Conservation (phyloP, 257 asterid species). For the Leonotis leonurus region DNA sequence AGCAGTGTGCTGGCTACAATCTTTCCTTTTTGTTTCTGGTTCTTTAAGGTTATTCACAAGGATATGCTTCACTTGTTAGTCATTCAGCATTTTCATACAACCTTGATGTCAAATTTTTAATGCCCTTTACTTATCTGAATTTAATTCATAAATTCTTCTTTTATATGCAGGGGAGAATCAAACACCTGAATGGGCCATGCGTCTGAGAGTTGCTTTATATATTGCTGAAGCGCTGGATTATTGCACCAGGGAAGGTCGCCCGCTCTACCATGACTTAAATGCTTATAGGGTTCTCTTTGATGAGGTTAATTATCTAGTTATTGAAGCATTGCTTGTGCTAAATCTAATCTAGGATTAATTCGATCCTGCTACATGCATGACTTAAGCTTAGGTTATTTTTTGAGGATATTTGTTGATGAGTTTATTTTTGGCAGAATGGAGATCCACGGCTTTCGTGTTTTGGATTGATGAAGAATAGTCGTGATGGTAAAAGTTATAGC, state of each 20-base stretch:
- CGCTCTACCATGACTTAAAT: constrained; percentile 91
- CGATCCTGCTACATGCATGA: not conserved
- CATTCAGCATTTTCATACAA: not conserved
- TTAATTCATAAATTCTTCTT: constrained; percentile 3
- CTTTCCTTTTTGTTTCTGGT: not conserved
- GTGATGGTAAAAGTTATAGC: constrained; percentile 98
- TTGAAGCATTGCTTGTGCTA: constrained; percentile 12
- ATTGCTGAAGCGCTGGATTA: constrained; percentile 95
- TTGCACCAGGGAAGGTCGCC: constrained; percentile 91
- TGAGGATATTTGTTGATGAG: constrained; percentile 12
- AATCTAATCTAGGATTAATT: not conserved
- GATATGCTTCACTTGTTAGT: not conserved
- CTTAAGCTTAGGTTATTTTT: not conserved
- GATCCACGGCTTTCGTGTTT: constrained; percentile 97
- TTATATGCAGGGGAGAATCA: constrained; percentile 81
- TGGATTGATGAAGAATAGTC: constrained; percentile 96
- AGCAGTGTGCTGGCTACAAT: not conserved
- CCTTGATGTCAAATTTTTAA: not conserved
- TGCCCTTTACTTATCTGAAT: constrained; percentile 5
- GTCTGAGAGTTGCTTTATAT: constrained; percentile 85
- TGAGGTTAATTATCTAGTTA: constrained; percentile 48
- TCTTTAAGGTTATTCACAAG: not conserved
- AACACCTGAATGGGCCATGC: constrained; percentile 99
- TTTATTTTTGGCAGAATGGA: constrained; percentile 58
- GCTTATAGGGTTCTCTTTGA: constrained; percentile 98